Conservation (phyloP, 2,329 filamentous ascomycete species). For the Neofusicoccum cordaticola region DNA sequence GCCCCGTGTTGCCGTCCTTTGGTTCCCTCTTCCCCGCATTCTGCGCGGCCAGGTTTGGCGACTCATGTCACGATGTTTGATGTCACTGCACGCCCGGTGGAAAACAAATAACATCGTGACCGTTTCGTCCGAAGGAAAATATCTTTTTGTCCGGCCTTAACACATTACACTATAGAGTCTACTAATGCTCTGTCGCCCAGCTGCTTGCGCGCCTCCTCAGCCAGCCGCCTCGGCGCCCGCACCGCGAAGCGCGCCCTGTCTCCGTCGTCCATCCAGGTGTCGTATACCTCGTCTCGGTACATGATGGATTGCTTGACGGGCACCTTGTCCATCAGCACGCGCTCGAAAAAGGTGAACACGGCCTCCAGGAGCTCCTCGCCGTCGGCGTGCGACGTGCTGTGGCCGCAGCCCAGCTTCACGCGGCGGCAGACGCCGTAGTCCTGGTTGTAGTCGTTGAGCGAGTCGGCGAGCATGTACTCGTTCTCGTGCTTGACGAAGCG, state of each 20-base stretch:
- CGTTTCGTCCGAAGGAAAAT: neutral
- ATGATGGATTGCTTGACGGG: slow-evolving; percentile 28
- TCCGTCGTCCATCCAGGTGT: slow-evolving; percentile 36
- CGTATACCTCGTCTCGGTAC: slow-evolving; percentile 32
- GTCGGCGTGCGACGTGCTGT: slow-evolving; percentile 37
- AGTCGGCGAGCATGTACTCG: slow-evolving; percentile 12
- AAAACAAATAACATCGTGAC: neutral
- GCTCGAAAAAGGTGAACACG: slow-evolving; percentile 32
- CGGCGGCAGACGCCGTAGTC: slow-evolving; percentile 22
- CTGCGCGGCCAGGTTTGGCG: neutral
- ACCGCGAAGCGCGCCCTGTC: slow-evolving; percentile 34
- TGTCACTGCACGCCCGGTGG: neutral
- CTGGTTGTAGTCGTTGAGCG: slow-evolving; percentile 21
- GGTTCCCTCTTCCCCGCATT: neutral
- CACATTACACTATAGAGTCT: neutral
- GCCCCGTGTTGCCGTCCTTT: neutral
- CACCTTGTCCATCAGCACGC: slow-evolving; percentile 33
- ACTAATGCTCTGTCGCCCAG: slow-evolving; percentile 1
- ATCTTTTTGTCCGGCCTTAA: neutral
- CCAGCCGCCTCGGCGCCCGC: slow-evolving; percentile 33
- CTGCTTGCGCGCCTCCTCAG: slow-evolving; percentile 26
- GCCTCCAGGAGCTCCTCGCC: slow-evolving; percentile 36
- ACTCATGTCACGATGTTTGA: neutral
- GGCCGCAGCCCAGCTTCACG: slow-evolving; percentile 35
- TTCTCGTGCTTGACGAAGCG: slow-evolving; percentile 28